phyloP scores from a whole-genome alignment of 345 rosid genomes.

The Geranium rotundifolium region DNA sequence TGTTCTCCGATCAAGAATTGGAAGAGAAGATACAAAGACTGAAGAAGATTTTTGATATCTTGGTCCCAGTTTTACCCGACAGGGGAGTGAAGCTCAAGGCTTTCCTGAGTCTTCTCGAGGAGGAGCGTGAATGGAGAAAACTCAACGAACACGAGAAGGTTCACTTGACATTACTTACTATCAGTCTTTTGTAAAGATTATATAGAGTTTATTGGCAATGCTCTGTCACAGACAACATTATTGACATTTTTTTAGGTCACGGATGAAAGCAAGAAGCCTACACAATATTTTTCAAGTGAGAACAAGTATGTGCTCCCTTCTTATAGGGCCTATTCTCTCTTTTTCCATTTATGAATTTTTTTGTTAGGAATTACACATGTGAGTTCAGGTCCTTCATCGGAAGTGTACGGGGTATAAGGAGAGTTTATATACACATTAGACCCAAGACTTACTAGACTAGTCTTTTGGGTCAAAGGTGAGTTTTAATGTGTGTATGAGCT shows the following conservation, averaged over 20 bases:
- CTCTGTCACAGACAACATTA: not conserved
- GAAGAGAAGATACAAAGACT: slow-evolving; percentile 22
- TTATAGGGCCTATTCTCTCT: slow-evolving; percentile 7
- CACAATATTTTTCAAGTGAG: slow-evolving; percentile 16
- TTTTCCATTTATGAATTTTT: not conserved
- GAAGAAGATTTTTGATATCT: not conserved
- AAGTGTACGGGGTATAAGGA: too few relatives aligned
- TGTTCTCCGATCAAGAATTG: slow-evolving; percentile 21
- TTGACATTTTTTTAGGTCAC: slow-evolving; percentile 27
- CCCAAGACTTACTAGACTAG: too few relatives aligned
- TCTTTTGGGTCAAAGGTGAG: too few relatives aligned
- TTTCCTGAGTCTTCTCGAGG: slow-evolving; percentile 22
- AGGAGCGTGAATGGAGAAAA: slow-evolving; percentile 39
- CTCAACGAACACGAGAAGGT: slow-evolving; percentile 24
- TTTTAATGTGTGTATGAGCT: too few relatives aligned
- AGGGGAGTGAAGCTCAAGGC: slow-evolving; percentile 37
- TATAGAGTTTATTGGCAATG: not conserved
- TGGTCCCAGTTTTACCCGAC: slow-evolving; percentile 23
- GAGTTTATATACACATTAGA: too few relatives aligned
- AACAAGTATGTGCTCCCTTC: not conserved
- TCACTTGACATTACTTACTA: not conserved
- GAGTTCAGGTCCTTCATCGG: too few relatives aligned
- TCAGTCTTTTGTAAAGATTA: not conserved
- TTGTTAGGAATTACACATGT: too few relatives aligned
- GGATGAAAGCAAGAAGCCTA: slow-evolving; percentile 20